These are phyloP conservation scores for Russula ochroleuca DNA, from an alignment of 768 basidiomycete species.

Conservation along the genomic window DNA sequence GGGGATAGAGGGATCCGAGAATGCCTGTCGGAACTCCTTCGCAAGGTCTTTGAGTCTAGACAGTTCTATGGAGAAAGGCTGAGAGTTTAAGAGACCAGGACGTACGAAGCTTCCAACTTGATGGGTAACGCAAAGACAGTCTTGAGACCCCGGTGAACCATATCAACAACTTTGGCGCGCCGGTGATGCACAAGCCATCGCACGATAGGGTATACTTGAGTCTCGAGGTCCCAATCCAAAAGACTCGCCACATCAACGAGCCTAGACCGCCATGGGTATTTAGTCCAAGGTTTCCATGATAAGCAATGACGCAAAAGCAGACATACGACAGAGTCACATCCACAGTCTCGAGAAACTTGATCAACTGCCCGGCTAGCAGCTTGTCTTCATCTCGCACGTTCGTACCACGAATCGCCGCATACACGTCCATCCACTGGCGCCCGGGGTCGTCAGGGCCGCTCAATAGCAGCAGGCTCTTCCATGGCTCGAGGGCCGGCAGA, in stretches of 20 bases:
- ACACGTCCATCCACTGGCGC: constrained; percentile 48
- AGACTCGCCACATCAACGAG: constrained; percentile 75
- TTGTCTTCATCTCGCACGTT: constrained; percentile 62
- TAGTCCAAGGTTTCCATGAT: neutral
- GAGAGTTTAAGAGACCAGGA: constrained; percentile 25
- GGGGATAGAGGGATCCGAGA: constrained; percentile 56
- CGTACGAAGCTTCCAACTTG: constrained; percentile 58
- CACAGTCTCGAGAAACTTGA: constrained; percentile 71
- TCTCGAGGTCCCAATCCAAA: constrained; percentile 78
- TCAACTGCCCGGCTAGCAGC: constrained; percentile 61
- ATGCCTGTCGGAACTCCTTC: constrained; percentile 56
- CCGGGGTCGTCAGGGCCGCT: constrained; percentile 48
- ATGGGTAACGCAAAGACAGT: constrained; percentile 77
- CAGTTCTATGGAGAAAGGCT: constrained; percentile 22
- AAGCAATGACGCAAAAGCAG: neutral
- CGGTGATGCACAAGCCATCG: constrained; percentile 89
- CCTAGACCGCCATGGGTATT: constrained; percentile 30
- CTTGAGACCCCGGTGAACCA: constrained; percentile 71
- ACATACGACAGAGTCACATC: constrained; percentile 75
- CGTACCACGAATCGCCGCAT: constrained; percentile 54
- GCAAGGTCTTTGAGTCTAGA: constrained; percentile 53
- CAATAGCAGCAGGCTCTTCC: constrained; percentile 85
- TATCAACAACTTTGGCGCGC: constrained; percentile 84
- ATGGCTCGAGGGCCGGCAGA: constrained; percentile 72
- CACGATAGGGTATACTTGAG: constrained; percentile 85